phyloP scores from a whole-genome alignment of 257 asterid genomes.

The Linaria vulgaris region DNA sequence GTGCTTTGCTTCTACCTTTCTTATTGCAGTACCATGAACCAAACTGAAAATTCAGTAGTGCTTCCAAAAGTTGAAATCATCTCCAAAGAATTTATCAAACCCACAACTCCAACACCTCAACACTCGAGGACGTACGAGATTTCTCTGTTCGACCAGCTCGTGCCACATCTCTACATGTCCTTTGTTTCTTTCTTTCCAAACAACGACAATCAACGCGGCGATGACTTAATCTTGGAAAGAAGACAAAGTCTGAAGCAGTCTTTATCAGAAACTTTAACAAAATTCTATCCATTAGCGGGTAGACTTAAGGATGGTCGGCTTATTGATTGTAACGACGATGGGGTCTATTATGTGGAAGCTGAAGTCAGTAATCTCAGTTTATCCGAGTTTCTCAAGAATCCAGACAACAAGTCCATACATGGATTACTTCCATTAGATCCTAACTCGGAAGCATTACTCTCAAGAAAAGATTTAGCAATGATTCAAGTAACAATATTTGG shows the following conservation, averaged over 20 bases:
- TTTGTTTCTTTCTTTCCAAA: not conserved
- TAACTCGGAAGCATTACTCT: not conserved
- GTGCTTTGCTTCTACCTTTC: too few relatives aligned
- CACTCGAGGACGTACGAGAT: not conserved
- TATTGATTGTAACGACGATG: constrained; percentile 1
- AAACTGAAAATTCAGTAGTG: not conserved
- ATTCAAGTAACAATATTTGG: too few relatives aligned
- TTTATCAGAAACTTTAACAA: too few relatives aligned
- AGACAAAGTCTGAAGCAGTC: not conserved
- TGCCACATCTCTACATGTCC: not conserved
- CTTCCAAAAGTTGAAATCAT: not conserved
- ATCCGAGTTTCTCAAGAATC: not conserved
- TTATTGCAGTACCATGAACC: not conserved
- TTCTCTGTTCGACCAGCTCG: not conserved
- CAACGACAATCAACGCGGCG: not conserved
- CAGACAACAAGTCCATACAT: not conserved
- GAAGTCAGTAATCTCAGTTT: not conserved
- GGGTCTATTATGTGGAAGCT: not conserved
- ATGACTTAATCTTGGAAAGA: not conserved
- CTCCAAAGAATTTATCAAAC: not conserved
- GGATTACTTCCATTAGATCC: not conserved
- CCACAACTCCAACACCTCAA: not conserved
- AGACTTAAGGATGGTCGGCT: not conserved
- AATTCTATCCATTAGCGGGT: not conserved
- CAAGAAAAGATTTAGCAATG: not conserved